Evolutionary conservation across 2,329 filamentous ascomycete species (phyloP), one percentile per base, ranked within the genome.

Genomic region (Paracamarosporium sp.): DNA sequence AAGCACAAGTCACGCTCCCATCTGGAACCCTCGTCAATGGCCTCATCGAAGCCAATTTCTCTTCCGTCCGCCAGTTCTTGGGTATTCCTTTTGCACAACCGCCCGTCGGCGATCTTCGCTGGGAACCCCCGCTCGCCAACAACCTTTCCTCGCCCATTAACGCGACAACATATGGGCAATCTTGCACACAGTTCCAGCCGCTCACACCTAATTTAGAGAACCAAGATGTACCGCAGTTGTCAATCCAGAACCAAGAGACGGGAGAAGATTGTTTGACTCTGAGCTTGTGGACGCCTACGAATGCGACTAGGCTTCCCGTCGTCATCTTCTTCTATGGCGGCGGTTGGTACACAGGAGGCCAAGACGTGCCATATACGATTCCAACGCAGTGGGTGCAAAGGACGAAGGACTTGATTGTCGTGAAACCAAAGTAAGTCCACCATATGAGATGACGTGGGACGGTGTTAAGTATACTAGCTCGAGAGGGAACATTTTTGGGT

Each of bases 241-340:
- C n/a, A 6, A 44, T 44, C n/a, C 20, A 25, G 25, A 41, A 55
- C 27, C 54, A 54, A 15, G 81, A 31, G 6, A 52, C 52, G 13
- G 43, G 46, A 3, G 78, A 80, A 57, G 80, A 82, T 60, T 82
- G 80, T 57, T 65, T 82, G 24, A 75, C 73, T n/a, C 61, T 81
- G 5, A 77, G 76, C 28, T 65, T 82, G 20, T 82, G 79, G 79
- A 68, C 77, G 5, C 77, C 77, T 11, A 58, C 67, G 2, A 61
- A 66, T 1, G 69, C 65, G 2, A 60, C 57, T 12, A 13, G 67
- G 0, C 61, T 80, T 5, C 80, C 80, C 1, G 80, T 82, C 1
- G 62, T 77, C 0, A 71, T 82, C 17, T 82, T 78, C 64, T 71
- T 82, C 36, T 78, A 79, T 20, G 80, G 80, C 4, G 80, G 81